phyloP scores from a whole-genome alignment of 805 yeast species.

The Sugiyamaella marilandica region DNA sequence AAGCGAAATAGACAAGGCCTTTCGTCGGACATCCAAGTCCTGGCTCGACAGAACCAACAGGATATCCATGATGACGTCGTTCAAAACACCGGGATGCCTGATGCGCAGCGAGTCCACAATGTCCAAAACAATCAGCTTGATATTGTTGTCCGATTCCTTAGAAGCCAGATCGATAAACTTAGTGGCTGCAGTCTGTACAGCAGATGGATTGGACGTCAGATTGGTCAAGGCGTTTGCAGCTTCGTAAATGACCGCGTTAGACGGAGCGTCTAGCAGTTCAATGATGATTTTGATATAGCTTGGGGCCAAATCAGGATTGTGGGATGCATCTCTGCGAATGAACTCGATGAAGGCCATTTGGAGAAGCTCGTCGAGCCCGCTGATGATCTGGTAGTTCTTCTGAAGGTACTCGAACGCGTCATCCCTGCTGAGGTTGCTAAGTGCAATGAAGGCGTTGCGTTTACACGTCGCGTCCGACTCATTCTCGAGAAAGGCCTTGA shows the following conservation, averaged over 20 bases:
- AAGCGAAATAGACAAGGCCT: slow-evolving; percentile 81
- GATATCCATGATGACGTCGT: slow-evolving; percentile 79
- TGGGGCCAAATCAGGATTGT: slow-evolving; percentile 57
- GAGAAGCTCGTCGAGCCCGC: slow-evolving; percentile 69
- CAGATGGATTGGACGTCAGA: slow-evolving; percentile 52
- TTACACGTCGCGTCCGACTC: slow-evolving; percentile 93
- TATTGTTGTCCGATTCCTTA: slow-evolving; percentile 91
- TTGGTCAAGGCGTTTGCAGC: slow-evolving; percentile 78
- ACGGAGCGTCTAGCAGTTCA: slow-evolving; percentile 64
- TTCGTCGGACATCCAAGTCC: slow-evolving; percentile 84
- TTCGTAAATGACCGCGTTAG: slow-evolving; percentile 78
- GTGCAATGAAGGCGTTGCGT: slow-evolving; percentile 89
- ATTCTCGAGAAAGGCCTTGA: slow-evolving; percentile 62
- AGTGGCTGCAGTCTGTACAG: slow-evolving; percentile 72
- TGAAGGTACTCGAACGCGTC: slow-evolving; percentile 80
- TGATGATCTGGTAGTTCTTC: slow-evolving; percentile 56
- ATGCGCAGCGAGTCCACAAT: slow-evolving; percentile 72
- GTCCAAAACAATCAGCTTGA: slow-evolving; percentile 86
- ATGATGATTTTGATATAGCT: slow-evolving; percentile 69
- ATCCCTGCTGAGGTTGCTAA: slow-evolving; percentile 77
- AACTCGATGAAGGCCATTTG: slow-evolving; percentile 90
- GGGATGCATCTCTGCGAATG: slow-evolving; percentile 72
- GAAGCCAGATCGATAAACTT: slow-evolving; percentile 85
- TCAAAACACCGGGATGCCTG: slow-evolving; percentile 74
- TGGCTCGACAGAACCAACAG: slow-evolving; percentile 81